phyloP scores from a whole-genome alignment of 495 filamentous ascomycete genomes.

The Oidiodendron maius region DNA sequence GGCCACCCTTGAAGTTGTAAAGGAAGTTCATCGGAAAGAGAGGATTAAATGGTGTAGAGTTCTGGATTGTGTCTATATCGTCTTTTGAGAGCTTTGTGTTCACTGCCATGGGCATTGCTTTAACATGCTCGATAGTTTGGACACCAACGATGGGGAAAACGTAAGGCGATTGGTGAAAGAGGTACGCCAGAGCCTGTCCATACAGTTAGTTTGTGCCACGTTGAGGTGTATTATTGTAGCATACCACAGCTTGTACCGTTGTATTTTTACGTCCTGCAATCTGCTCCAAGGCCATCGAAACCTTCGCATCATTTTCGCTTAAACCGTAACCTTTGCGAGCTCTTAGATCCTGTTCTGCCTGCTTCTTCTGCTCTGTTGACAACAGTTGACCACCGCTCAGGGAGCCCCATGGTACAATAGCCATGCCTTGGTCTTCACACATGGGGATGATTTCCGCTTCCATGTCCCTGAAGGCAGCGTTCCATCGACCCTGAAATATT shows the following conservation, averaged over 20 bases:
- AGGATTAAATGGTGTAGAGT: too few relatives aligned
- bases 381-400: slow-evolving; percentile 50
- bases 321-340: slow-evolving; percentile 27
- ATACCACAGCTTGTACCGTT: too few relatives aligned
- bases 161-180: slow-evolving; percentile 44
- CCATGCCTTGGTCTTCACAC: slow-evolving; percentile 51
- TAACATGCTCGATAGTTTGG: slow-evolving; percentile 57
- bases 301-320: slow-evolving; percentile 30
- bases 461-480: slow-evolving; percentile 43
- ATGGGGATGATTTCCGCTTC: slow-evolving; percentile 55
- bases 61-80: too few relatives aligned
- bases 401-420: slow-evolving; percentile 48
- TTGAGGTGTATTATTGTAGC: too few relatives aligned
- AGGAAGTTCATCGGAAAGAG: too few relatives aligned
- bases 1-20: too few relatives aligned
- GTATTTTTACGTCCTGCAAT: slow-evolving; percentile 45
- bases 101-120: too few relatives aligned
- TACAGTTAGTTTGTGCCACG: too few relatives aligned
- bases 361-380: slow-evolving; percentile 34
- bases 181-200: slow-evolving; percentile 48
- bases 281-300: slow-evolving; percentile 38
- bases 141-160: slow-evolving; percentile 49
- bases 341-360: slow-evolving; percentile 28
- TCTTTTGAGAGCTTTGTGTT: too few relatives aligned
- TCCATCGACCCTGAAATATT: slow-evolving; percentile 64